phyloP scores from a whole-genome alignment of 495 filamentous ascomycete species.

The Margaritispora aquatica region DNA sequence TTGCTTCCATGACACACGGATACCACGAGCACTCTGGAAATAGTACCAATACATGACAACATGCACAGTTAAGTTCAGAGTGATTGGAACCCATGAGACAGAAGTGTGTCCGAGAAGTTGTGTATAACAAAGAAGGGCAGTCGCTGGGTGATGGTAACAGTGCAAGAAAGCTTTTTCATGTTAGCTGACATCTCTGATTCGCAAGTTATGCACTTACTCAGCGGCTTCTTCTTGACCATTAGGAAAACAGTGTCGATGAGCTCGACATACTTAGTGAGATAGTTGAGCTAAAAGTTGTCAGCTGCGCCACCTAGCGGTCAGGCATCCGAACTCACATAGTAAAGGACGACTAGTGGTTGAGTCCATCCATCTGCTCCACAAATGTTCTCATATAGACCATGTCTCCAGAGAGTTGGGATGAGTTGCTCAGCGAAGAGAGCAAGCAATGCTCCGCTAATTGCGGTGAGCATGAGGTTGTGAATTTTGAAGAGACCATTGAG shows the following conservation, averaged over 20 bases:
- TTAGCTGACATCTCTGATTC: background rate
- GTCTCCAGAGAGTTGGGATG: slow-evolving; percentile 56
- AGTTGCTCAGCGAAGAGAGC: slow-evolving; percentile 68
- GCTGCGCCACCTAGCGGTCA: slow-evolving; percentile 10
- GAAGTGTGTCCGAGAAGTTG: slow-evolving; percentile 67
- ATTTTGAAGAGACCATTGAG: slow-evolving; percentile 62
- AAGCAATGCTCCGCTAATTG: slow-evolving; percentile 58
- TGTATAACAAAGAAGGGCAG: slow-evolving; percentile 74
- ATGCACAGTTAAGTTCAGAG: slow-evolving; percentile 69
- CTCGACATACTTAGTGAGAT: slow-evolving; percentile 73
- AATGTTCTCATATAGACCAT: slow-evolving; percentile 63
- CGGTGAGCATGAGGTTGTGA: slow-evolving; percentile 71
- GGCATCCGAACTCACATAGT: slow-evolving; percentile 53
- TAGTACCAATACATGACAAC: slow-evolving; percentile 71
- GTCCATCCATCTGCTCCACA: slow-evolving; percentile 72
- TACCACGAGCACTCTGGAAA: slow-evolving; percentile 72
- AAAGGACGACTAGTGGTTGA: slow-evolving; percentile 62
- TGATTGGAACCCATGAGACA: slow-evolving; percentile 70
- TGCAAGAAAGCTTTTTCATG: slow-evolving; percentile 60
- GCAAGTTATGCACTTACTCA: slow-evolving; percentile 45
- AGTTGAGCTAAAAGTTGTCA: slow-evolving; percentile 55
- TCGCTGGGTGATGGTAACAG: slow-evolving; percentile 77
- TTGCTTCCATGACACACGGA: slow-evolving; percentile 80
- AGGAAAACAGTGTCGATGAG: slow-evolving; percentile 72
- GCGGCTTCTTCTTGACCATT: slow-evolving; percentile 79